These are phyloP conservation scores for Neurospora sp. DNA, from an alignment of 2,329 filamentous ascomycete species.

Conservation along the genomic window DNA sequence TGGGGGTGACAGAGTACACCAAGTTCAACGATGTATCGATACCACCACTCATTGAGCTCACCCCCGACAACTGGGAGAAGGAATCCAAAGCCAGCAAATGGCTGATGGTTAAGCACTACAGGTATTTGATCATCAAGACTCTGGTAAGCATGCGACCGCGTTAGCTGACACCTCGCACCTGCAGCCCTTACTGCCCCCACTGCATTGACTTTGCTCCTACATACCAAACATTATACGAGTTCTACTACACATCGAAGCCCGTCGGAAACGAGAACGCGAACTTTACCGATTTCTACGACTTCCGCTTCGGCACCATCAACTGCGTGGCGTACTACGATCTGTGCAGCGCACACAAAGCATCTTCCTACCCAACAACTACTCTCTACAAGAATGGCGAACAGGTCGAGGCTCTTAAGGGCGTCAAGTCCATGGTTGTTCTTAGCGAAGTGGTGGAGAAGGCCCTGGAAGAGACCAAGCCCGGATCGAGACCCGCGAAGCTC, in stretches of 20 bases:
- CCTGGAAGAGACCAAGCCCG: constrained; percentile 70
- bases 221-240: constrained; percentile 91
- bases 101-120: constrained; percentile 55
- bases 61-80: constrained; percentile 45
- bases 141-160: constrained; percentile 1
- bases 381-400: constrained; percentile 72
- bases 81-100: constrained; percentile 45
- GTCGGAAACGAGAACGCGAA: constrained; percentile 45
- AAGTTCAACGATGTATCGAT: constrained; percentile 59
- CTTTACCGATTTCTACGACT: constrained; percentile 79
- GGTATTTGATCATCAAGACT: constrained; percentile 32
- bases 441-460: constrained; percentile 64
- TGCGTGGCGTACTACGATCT: constrained; percentile 76
- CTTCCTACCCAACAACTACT: constrained; percentile 65
- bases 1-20: constrained; percentile 33
- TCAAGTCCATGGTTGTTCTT: constrained; percentile 56
- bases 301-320: constrained; percentile 78
- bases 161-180: constrained; percentile 21
- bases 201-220: constrained; percentile 72
- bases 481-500: constrained; percentile 60
- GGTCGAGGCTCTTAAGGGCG: constrained; percentile 53
- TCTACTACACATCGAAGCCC: constrained; percentile 79
- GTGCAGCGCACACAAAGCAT: constrained; percentile 59
- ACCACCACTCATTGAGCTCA: constrained; percentile 54
- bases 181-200: constrained; percentile 55